phyloP scores from a whole-genome alignment of 768 basidiomycete species.

The Pulveroboletus sp. region DNA sequence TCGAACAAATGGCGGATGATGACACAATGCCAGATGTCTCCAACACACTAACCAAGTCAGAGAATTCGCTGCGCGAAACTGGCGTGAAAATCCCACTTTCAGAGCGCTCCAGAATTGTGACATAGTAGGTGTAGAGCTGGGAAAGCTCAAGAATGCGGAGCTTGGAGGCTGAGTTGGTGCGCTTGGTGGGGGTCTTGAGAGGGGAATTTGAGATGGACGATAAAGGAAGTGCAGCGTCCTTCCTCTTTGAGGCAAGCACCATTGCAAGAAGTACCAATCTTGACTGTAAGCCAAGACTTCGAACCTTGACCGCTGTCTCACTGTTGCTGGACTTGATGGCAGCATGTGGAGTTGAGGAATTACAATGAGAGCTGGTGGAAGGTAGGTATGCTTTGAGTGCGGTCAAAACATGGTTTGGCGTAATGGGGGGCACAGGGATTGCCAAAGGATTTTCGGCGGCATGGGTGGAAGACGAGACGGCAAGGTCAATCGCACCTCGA shows the following conservation, averaged over 20 bases:
- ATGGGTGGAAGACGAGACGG: conserved; percentile 33
- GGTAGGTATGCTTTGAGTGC: conserved; percentile 72
- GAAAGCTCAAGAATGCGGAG: conserved; percentile 49
- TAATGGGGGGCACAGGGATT: conserved; percentile 41
- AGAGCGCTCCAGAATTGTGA: conserved; percentile 50
- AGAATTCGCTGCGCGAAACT: conserved; percentile 73
- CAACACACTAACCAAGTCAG: conserved; percentile 63
- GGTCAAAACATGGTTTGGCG: conserved; percentile 63
- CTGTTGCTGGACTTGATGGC: conserved; percentile 37
- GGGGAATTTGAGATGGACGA: conserved; percentile 33
- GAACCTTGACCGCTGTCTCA: conserved; percentile 63
- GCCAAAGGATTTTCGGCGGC: conserved; percentile 25
- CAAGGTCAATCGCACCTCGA: conserved; percentile 72
- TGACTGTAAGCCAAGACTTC: conserved; percentile 66
- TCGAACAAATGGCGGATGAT: conserved; percentile 28
- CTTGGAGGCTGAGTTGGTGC: conserved; percentile 36
- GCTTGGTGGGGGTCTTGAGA: conserved; percentile 48
- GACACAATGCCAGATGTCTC: conserved; percentile 68
- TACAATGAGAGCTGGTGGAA: conserved; percentile 24
- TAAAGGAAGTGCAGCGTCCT: conserved; percentile 53
- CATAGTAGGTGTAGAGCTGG: conserved; percentile 63
- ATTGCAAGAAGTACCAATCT: conserved; percentile 64
- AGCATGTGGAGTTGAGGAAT: conserved; percentile 15
- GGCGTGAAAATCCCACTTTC: conserved; percentile 53
- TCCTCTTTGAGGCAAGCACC: conserved; percentile 59